These are phyloP conservation scores for Cytospora chrysosperma DNA, from an alignment of 2,329 filamentous ascomycete species.

Conservation along the genomic window DNA sequence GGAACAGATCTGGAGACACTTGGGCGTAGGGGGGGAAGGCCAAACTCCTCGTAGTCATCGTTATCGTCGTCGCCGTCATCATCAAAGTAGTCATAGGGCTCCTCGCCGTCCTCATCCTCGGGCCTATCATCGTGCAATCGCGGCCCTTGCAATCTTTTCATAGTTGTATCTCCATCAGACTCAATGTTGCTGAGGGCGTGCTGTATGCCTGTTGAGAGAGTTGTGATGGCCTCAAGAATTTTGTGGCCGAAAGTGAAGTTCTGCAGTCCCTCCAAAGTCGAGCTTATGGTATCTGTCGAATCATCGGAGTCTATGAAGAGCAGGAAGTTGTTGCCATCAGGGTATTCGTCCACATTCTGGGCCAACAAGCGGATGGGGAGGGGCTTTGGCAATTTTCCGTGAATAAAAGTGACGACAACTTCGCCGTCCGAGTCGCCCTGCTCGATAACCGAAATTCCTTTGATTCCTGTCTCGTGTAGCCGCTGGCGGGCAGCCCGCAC, in stretches of 20 bases:
- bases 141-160: conserved; percentile 34
- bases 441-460: conserved; percentile 50
- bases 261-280: conserved; percentile 45
- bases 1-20: conserved; percentile 13
- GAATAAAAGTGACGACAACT: conserved; percentile 58
- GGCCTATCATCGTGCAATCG: conserved; percentile 29
- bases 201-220: conserved; percentile 37
- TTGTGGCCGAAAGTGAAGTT: conserved; percentile 43
- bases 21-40: conserved; percentile 28
- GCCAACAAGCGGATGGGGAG: conserved; percentile 41
- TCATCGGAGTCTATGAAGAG: conserved; percentile 43
- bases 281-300: conserved; percentile 30
- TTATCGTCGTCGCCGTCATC: conserved; percentile 26
- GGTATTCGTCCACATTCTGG: conserved; percentile 39
- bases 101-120: conserved; percentile 25
- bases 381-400: conserved; percentile 28
- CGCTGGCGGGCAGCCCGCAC: conserved; percentile 41
- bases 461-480: conserved; percentile 36
- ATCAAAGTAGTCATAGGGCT: conserved; percentile 25
- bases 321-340: conserved; percentile 39
- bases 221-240: conserved; percentile 48
- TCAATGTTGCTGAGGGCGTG: background rate
- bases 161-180: background rate
- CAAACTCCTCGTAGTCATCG: conserved; percentile 38
- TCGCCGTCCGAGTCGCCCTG: conserved; percentile 71